Evolutionary conservation across 2,329 filamentous ascomycete genomes (phyloP), one percentile per base, ranked within the genome.

Genomic region (Fusarium nodosum): DNA sequence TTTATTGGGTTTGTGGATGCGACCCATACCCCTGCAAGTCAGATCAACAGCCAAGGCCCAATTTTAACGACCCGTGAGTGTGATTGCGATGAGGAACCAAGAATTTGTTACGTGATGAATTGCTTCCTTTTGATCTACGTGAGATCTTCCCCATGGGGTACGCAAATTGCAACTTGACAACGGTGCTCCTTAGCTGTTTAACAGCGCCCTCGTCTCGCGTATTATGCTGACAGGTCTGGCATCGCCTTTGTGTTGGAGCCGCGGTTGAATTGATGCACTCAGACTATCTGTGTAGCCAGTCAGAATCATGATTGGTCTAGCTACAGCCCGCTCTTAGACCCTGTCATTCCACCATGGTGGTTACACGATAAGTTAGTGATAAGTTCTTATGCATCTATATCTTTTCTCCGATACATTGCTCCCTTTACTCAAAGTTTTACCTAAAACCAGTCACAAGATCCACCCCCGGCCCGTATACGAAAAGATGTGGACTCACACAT

Each of bases 81-180:
- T 61, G 41, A 47, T 66, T 50, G 22, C 44, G 38, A 60, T 8
- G 46, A 50, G 18, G 24, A 22, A 33, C 10, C 18, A 39, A 18
- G 39, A 46, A 42, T 44, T 47, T 39, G 24, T 68, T 68, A 68
- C 64, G 64, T 68, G 53, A 68, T 68, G 39, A 36, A 50, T 50
- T 54, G 42, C 48, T 36, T 12, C 5, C n/a, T 16, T 41, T 11
- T 42, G 50, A 60, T 70, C 57, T 54, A 51, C 68, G 20, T 13
- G 34, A 38, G 42, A 51, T 64, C 67, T 69, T 64, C 67, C 66
- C 67, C 67, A 69, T 52, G 66, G 67, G 67, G 67, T 70, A 64
- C 55, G 20, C 39, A 50, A 41, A 68, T 54, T 70, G 38, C 50
- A 68, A 51, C n/a, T 44, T 26, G 18, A 47, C 22, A 16, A 38